These are phyloP conservation scores for Alternaria triticina DNA, from an alignment of 2,329 filamentous ascomycete species.

Conservation along the genomic window DNA sequence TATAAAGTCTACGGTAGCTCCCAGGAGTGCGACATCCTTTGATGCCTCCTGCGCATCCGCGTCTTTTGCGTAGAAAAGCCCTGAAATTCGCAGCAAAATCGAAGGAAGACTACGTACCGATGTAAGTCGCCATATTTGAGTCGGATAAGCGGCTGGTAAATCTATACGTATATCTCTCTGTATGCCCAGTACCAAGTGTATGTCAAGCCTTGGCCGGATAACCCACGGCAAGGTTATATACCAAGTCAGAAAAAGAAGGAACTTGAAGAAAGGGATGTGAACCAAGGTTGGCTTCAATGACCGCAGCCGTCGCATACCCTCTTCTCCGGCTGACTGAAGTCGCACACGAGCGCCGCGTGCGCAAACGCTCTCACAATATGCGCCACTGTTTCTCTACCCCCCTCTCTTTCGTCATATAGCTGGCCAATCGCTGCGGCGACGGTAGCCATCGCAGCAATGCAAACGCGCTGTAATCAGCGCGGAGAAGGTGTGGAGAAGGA, in stretches of 20 bases:
- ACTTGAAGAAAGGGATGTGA: background rate
- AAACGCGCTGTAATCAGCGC: background rate
- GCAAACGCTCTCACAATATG: constrained; percentile 11
- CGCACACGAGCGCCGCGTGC: constrained; percentile 6
- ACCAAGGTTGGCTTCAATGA: background rate
- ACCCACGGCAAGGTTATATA: background rate
- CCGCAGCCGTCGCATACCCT: constrained; percentile 3
- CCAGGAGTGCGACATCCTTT: background rate
- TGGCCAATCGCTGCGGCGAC: background rate
- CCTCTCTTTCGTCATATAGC: background rate
- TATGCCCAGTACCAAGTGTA: background rate
- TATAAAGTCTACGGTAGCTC: background rate
- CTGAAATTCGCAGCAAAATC: too few relatives aligned
- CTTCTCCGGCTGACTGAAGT: constrained; percentile 15
- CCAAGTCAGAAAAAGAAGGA: background rate
- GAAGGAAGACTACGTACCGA: background rate
- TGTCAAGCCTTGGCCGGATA: background rate
- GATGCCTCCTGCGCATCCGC: background rate
- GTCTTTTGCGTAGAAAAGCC: too few relatives aligned
- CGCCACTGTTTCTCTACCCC: constrained; percentile 10
- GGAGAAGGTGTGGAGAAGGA: too few relatives aligned
- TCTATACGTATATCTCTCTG: background rate
- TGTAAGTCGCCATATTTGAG: background rate
- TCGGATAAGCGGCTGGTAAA: background rate
- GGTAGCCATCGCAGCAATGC: background rate